Evolutionary conservation across 192 early-diverging fungal genomes (phyloP), one percentile per base, ranked within the genome.

Genomic region (Podila verticillata): DNA sequence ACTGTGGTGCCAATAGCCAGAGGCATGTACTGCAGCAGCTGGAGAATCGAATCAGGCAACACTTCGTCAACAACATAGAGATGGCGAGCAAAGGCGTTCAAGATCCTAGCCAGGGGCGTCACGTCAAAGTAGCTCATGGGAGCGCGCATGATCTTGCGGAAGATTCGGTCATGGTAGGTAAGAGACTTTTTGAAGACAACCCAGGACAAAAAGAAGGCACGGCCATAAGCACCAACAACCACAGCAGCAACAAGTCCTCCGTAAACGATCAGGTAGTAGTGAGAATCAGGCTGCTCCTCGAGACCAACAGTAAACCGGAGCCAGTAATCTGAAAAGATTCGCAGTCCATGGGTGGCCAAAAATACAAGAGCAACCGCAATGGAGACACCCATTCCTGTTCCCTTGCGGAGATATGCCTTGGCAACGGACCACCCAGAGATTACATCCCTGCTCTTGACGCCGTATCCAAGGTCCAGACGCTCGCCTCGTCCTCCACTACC

Each of bases 61-160:
- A 77, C 78, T 34, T 84, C 83, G 56, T 84, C 83, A 6, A 81
- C 83, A 22, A 77, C 69, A 51, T 72, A 81, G 32, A 77, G 70
- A 57, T 84, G 80, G 54, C 72, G 71, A 9, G 83, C 83, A 48
- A 93, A 91, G 6, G 88, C 86, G 64, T 92, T 93, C 63, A 94
- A 73, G 29, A 94, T 89, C 35, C 87, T 86, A 39, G 91, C 92
- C 56, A 90, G 66, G 20, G 92, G 92, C 17, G 91, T 93, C 49
- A 87, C 84, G 51, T 94, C 92, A 69, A 92, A 93, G 71, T 86
- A 92, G 29, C 73, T 73, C 87, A 90, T 90, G 20, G 91, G 91
- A 9, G 91, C 87, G 57, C 87, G 91, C 36, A 95, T 69, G 58
- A 95, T 87, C 57, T 89, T 92, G 39, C 89, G 65, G 63, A 83